These are phyloP conservation scores for Pharnaceum exiguum DNA, from an alignment of 148 eudicot genomes.

Conservation along the genomic window DNA sequence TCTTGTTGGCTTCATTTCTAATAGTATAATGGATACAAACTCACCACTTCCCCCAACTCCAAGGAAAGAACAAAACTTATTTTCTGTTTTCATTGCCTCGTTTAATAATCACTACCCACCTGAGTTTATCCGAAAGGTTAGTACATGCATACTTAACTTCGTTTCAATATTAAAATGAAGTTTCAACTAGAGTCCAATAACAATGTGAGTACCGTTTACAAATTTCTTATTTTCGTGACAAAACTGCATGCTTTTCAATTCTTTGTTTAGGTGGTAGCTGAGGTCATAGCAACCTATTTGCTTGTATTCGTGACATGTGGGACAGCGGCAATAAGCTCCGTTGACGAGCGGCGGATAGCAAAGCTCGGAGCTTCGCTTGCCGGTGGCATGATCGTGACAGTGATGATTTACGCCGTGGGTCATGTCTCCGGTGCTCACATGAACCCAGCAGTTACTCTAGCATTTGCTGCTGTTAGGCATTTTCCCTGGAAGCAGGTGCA, in stretches of 20 bases:
- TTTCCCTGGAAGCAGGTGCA: slow-evolving; percentile 67
- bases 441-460: slow-evolving; percentile 81
- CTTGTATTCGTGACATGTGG: slow-evolving; percentile 71
- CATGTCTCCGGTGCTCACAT: slow-evolving; percentile 82
- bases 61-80: background rate
- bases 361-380: slow-evolving; percentile 55
- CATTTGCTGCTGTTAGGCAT: slow-evolving; percentile 54
- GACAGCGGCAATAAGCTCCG: slow-evolving; percentile 39
- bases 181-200: too few species aligned
- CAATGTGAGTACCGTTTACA: too few species aligned
- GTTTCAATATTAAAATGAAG: too few species aligned
- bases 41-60: background rate
- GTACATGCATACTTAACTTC: background rate
- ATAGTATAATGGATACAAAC: slow-evolving; percentile 10
- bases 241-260: too few species aligned
- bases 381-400: slow-evolving; percentile 67
- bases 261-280: slow-evolving; percentile 44
- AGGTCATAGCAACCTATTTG: slow-evolving; percentile 51
- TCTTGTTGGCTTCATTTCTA: too few species aligned
- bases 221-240: too few species aligned
- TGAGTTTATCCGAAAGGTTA: slow-evolving; percentile 35
- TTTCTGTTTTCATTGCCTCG: background rate
- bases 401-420: slow-evolving; percentile 74
- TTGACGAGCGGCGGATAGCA: slow-evolving; percentile 34
- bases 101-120: slow-evolving; percentile 28